Conservation (phyloP, 306 rosid genomes). For the Trichosanthes truncata region DNA sequence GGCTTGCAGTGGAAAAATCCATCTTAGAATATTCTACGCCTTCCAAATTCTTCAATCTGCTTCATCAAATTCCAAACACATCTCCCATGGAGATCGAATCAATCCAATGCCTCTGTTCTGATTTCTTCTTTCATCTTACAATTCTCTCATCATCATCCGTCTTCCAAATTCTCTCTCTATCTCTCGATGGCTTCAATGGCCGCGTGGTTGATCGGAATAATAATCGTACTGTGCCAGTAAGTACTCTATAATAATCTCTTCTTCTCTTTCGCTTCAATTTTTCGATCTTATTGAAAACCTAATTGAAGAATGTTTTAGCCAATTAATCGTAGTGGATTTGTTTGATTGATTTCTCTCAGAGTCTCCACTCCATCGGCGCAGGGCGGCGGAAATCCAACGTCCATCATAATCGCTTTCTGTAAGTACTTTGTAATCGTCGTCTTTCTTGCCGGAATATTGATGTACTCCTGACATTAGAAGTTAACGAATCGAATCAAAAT, state of each 20-base stretch:
- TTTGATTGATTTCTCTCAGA: not conserved
- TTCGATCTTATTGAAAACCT: not conserved
- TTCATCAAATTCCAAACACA: not conserved
- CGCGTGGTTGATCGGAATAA: not conserved
- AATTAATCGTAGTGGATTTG: not conserved
- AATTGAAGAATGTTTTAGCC: not conserved
- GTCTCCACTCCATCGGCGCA: slow-evolving; percentile 1
- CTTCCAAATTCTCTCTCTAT: too few species aligned
- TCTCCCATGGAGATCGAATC: not conserved
- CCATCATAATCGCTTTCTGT: not conserved
- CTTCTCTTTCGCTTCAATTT: not conserved
- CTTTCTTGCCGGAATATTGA: not conserved
- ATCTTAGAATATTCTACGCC: not conserved
- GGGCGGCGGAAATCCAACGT: not conserved
- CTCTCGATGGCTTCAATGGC: not conserved
- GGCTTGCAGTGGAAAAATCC: not conserved
- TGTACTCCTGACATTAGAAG: not conserved
- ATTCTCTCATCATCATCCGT: too few species aligned
- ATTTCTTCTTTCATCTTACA: not conserved
- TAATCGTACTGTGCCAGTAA: not conserved
- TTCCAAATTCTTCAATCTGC: not conserved
- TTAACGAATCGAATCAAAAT: not conserved
- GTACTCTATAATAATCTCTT: not conserved
- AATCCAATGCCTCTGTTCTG: not conserved
- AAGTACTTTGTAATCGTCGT: not conserved